phyloP scores from a whole-genome alignment of 2,329 filamentous ascomycete species.

The Seiridium unicorne region DNA sequence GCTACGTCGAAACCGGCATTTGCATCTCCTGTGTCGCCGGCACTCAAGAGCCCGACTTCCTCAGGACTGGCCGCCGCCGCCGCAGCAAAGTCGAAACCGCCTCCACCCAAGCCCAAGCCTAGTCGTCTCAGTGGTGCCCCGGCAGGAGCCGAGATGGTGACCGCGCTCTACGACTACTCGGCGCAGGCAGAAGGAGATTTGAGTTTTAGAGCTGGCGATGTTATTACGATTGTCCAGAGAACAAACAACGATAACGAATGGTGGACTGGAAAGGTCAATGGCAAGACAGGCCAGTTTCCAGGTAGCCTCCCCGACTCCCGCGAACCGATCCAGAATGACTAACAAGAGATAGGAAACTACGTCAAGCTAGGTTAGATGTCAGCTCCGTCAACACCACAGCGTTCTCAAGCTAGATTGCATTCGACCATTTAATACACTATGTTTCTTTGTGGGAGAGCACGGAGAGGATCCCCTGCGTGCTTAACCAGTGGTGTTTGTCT shows the following conservation, averaged over 20 bases:
- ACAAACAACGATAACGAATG: constrained; percentile 95
- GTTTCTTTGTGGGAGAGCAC: background rate
- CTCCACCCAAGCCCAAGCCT: constrained; percentile 81
- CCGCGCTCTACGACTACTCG: constrained; percentile 93
- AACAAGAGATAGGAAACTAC: constrained; percentile 44
- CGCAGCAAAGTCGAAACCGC: constrained; percentile 67
- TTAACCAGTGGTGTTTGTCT: background rate
- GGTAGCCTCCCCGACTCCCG: constrained; percentile 55
- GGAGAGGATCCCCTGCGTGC: background rate
- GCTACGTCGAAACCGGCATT: constrained; percentile 31
- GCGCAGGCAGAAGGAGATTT: constrained; percentile 93
- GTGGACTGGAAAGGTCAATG: constrained; percentile 84
- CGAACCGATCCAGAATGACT: background rate
- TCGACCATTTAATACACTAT: background rate
- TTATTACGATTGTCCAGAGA: constrained; percentile 81
- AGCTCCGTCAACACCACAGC: background rate
- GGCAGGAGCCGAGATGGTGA: constrained; percentile 69
- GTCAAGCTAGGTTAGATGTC: constrained; percentile 38
- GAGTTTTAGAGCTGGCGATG: constrained; percentile 83
- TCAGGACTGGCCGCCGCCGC: constrained; percentile 43
- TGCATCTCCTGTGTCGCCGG: constrained; percentile 27
- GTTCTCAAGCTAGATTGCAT: background rate
- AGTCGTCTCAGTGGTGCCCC: constrained; percentile 65
- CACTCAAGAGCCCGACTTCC: constrained; percentile 22
- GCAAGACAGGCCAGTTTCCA: constrained; percentile 88